Percentiles rank a stretch among this genome's conserved stretches.
Conservation (phyloP, 1,284 basidiomycete species). For the Pterula multifida region DNA sequence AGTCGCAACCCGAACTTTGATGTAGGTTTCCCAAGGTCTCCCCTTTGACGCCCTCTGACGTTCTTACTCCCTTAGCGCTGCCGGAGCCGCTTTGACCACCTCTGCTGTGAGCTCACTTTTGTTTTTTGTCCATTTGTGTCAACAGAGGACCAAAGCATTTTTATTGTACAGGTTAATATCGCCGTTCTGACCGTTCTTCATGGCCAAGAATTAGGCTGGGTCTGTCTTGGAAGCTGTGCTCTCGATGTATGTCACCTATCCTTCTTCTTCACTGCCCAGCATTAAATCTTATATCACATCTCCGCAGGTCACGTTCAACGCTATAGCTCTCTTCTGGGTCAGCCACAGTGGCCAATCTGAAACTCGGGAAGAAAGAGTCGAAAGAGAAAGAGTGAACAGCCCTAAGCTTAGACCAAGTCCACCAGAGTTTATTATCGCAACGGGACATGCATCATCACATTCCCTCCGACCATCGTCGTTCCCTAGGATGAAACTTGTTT, state of each 20-base stretch:
- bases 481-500: not conserved
- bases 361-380: not conserved
- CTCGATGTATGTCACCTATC: constrained; percentile 29
- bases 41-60: not conserved
- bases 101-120: constrained; percentile 19
- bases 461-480: not conserved
- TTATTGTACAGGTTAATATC: constrained; percentile 26
- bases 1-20: constrained; percentile 27
- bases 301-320: constrained; percentile 25
- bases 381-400: not conserved
- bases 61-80: constrained; percentile 21
- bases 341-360: constrained; percentile 11
- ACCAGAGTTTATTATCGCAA: not conserved
- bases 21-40: constrained; percentile 16
- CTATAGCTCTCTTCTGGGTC: constrained; percentile 28
- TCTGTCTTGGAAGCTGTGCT: constrained; percentile 41
- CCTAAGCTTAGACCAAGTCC: not conserved
- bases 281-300: not conserved
- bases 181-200: constrained; percentile 33
- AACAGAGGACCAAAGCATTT: not conserved
- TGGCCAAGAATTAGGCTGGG: constrained; percentile 39
- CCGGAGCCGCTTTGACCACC: constrained; percentile 30
- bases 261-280: not conserved
- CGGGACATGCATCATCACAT: no score
- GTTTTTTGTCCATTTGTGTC: no score